These are phyloP conservation scores for Physcomitrellopsis africana DNA, from an alignment of 225 moss, liverwort and hornwort genomes.

Conservation along the genomic window DNA sequence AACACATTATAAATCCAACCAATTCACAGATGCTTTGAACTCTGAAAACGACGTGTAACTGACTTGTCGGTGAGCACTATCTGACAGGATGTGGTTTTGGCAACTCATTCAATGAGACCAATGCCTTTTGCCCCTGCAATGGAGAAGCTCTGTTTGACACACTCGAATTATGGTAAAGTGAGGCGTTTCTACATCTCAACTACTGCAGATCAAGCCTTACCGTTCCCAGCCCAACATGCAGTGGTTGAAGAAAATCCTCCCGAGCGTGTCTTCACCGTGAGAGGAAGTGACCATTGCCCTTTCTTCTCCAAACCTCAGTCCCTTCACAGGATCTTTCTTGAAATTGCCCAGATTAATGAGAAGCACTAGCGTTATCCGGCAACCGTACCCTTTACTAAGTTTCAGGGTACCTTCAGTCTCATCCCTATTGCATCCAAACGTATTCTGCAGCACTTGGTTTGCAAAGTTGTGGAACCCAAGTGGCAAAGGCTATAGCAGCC, in stretches of 20 bases:
- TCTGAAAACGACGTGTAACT: not conserved
- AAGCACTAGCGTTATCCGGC: constrained; percentile 32
- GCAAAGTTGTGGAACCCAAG: not conserved
- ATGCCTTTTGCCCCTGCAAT: constrained; percentile 86
- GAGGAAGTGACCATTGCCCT: constrained; percentile 92
- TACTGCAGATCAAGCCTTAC: constrained; percentile 81
- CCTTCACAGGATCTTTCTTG: constrained; percentile 72
- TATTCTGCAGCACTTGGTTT: not conserved
- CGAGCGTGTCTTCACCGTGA: constrained; percentile 76
- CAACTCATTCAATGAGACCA: constrained; percentile 80
- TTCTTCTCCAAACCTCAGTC: constrained; percentile 96
- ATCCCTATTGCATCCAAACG: not conserved
- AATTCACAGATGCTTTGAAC: not conserved
- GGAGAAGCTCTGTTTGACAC: constrained; percentile 76
- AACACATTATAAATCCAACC: not conserved
- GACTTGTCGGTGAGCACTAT: not conserved
- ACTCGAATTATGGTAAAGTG: constrained; percentile 74
- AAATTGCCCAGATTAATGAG: constrained; percentile 72
- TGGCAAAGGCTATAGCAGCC: not conserved
- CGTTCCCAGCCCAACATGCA: constrained; percentile 64
- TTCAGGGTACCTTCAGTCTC: not conserved
- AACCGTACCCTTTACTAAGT: not conserved
- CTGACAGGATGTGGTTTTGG: constrained; percentile 85
- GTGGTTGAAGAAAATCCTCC: constrained; percentile 78
- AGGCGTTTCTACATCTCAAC: constrained; percentile 79